phyloP scores from a whole-genome alignment of 2,329 filamentous ascomycete genomes.

The Boeremia exigua region DNA sequence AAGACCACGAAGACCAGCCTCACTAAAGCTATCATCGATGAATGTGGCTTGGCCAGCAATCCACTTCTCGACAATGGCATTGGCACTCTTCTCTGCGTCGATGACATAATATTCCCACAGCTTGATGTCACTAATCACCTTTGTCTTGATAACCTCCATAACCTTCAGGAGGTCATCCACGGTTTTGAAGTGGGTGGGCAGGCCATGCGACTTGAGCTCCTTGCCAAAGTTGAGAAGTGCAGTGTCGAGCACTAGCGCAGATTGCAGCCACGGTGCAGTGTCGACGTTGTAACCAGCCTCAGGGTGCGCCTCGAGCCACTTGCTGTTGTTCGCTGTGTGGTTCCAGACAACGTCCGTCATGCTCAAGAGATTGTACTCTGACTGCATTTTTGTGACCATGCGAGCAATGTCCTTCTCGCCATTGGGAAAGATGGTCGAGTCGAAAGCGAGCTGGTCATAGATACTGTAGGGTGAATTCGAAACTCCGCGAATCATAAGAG shows the following conservation, averaged over 20 bases:
- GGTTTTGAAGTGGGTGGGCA: conserved; percentile 75
- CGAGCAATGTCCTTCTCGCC: conserved; percentile 82
- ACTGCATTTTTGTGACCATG: conserved; percentile 81
- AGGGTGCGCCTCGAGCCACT: conserved; percentile 92
- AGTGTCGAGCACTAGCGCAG: conserved; percentile 76
- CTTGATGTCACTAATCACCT: conserved; percentile 77
- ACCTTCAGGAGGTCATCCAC: conserved; percentile 77
- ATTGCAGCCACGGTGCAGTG: conserved; percentile 77
- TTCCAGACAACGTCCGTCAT: conserved; percentile 98
- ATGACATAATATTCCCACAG: conserved; percentile 95
- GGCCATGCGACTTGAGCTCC: conserved; percentile 68
- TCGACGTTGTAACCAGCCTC: conserved; percentile 94
- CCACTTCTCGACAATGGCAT: conserved; percentile 76
- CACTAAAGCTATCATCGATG: conserved; percentile 60
- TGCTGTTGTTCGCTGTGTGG: conserved; percentile 94
- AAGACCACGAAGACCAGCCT: conserved; percentile 57
- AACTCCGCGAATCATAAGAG: conserved; percentile 82
- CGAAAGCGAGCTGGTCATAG: conserved; percentile 89
- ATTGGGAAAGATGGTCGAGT: conserved; percentile 78
- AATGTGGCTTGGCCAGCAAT: conserved; percentile 63
- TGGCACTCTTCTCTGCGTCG: conserved; percentile 75
- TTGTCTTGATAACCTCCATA: conserved; percentile 82
- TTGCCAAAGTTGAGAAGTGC: conserved; percentile 71
- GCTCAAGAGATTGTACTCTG: conserved; percentile 81
- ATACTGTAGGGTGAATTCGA: conserved; percentile 98